These are phyloP conservation scores for Ophiocordyceps camponoti-saundersi DNA, from an alignment of 2,329 filamentous ascomycete species.

Conservation along the genomic window DNA sequence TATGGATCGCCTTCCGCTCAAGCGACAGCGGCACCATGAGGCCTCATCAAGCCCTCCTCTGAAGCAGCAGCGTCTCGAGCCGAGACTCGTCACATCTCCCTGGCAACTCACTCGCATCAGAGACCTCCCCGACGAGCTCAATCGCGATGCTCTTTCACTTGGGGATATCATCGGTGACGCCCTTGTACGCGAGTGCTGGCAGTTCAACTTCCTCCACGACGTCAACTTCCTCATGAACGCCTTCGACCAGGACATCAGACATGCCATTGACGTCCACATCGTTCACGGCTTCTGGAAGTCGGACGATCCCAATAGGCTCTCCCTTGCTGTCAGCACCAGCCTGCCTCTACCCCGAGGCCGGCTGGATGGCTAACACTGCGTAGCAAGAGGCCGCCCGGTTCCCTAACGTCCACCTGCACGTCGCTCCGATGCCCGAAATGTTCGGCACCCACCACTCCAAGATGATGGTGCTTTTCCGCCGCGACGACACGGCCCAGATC, in stretches of 20 bases:
- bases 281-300: conserved; percentile 49
- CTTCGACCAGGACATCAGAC: conserved; percentile 32
- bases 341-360: not conserved
- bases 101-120: conserved; percentile 54
- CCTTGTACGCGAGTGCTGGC: conserved; percentile 54
- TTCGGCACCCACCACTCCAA: conserved; percentile 80
- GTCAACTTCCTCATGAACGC: conserved; percentile 36
- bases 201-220: conserved; percentile 53
- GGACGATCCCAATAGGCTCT: conserved; percentile 42
- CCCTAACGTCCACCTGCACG: conserved; percentile 51
- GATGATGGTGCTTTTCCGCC: conserved; percentile 69
- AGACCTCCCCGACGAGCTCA: conserved; percentile 40
- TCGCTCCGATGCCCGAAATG: conserved; percentile 64
- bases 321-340: conserved; percentile 32
- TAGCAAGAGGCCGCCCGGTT: conserved; percentile 45
- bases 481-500: conserved; percentile 61
- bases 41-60: conserved; percentile 28
- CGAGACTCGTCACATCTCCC: conserved; percentile 35
- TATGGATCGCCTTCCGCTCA: conserved; percentile 5
- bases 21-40: conserved; percentile 11
- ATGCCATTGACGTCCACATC: conserved; percentile 33
- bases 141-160: conserved; percentile 49
- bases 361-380: conserved; percentile 2
- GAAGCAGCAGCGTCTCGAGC: conserved; percentile 10
- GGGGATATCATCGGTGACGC: conserved; percentile 56